phyloP scores from a whole-genome alignment of 805 yeast genomes.

The Ogataea populi-albae region DNA sequence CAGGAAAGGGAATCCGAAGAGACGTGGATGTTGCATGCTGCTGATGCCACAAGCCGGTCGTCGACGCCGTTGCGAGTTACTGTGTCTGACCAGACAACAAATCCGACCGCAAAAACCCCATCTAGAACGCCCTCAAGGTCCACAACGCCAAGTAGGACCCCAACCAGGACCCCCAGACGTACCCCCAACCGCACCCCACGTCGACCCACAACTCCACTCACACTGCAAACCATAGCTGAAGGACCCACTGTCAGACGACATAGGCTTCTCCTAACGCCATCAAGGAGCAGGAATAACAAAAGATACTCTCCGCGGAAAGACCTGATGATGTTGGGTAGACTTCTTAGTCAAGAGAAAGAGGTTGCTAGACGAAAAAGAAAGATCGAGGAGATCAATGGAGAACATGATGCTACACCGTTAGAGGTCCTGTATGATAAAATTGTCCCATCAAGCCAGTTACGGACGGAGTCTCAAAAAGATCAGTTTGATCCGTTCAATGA shows the following conservation, averaged over 20 bases:
- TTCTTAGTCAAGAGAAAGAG: slow-evolving; percentile 27
- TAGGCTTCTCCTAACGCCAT: slow-evolving; percentile 27
- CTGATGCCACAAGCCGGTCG: background rate
- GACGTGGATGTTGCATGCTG: no score
- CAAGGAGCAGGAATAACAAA: slow-evolving; percentile 20
- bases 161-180: background rate
- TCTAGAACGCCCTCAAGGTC: slow-evolving; percentile 15
- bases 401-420: slow-evolving; percentile 9
- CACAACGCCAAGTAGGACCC: slow-evolving; percentile 16
- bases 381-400: slow-evolving; percentile 7
- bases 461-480: slow-evolving; percentile 4
- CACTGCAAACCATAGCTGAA: slow-evolving; percentile 29
- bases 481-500: background rate
- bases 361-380: slow-evolving; percentile 19
- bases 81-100: background rate
- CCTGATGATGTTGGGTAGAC: slow-evolving; percentile 28
- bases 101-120: slow-evolving; percentile 2
- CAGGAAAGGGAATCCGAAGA: no score
- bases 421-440: slow-evolving; percentile 16
- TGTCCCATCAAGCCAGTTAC: slow-evolving; percentile 4
- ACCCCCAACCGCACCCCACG: slow-evolving; percentile 22
- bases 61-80: background rate
- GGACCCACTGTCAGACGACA: slow-evolving; percentile 32
- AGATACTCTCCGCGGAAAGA: slow-evolving; percentile 34
- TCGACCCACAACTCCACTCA: slow-evolving; percentile 33